Conservation (phyloP, 257 asterid species). For the Voacanga thouarsii region DNA sequence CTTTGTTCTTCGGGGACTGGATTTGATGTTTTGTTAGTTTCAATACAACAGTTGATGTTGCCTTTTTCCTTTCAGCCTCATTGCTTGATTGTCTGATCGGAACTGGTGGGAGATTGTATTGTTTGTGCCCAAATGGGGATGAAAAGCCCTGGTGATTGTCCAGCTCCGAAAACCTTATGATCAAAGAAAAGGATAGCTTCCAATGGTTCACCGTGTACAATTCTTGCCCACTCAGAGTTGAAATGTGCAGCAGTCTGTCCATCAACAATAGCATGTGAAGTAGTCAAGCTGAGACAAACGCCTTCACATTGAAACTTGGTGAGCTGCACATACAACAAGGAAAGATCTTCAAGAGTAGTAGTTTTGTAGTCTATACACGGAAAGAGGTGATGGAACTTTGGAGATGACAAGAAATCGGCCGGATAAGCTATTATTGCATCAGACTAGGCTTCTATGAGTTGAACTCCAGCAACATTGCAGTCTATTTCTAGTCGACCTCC, state of each 20-base stretch:
- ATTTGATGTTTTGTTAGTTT: slow-evolving; percentile 35
- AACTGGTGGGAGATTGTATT: slow-evolving; percentile 37
- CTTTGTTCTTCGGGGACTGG: slow-evolving; percentile 32
- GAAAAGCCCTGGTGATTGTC: slow-evolving; percentile 17
- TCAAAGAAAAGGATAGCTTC: slow-evolving; percentile 33
- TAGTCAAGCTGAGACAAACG: not conserved
- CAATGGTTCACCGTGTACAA: slow-evolving; percentile 42
- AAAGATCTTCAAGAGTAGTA: slow-evolving; percentile 34
- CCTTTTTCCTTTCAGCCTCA: slow-evolving; percentile 27
- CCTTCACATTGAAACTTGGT: slow-evolving; percentile 31
- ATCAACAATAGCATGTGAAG: slow-evolving; percentile 31
- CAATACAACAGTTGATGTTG: slow-evolving; percentile 27
- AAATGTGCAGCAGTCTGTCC: slow-evolving; percentile 57
- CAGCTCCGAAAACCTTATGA: slow-evolving; percentile 39
- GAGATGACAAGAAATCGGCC: not conserved
- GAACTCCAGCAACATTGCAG: not conserved
- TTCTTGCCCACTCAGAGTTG: slow-evolving; percentile 50
- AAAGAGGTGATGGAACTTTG: not conserved
- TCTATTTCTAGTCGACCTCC: not conserved
- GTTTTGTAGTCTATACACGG: slow-evolving; percentile 26
- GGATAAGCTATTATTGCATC: not conserved
- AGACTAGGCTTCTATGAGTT: not conserved
- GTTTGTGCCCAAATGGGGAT: slow-evolving; percentile 25
- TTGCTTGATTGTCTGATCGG: slow-evolving; percentile 24
- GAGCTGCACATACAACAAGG: slow-evolving; percentile 40